Base-by-base conservation (phyloP, 108 stramenopile species). In the Fistulifera solaris region DNA sequence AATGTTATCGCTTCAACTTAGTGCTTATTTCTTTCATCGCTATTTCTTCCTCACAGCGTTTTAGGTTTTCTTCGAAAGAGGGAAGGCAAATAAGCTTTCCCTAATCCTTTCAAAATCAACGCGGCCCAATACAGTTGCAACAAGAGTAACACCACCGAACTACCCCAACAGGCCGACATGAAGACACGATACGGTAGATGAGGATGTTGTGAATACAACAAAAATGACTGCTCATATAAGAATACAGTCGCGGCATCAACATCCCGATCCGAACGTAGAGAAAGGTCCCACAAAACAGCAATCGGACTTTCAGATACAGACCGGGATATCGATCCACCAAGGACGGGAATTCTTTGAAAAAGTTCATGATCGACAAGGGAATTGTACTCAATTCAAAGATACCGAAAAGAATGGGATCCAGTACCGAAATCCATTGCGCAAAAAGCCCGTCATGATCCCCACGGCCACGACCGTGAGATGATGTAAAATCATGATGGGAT, bases 391-490 rank as follows among this genome's bases (percentile, higher is more conserved):
- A 13, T 22, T 54, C 54, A 18, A 39, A 17, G 38, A 54, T n/a
- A 51, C 50, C 50, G 23, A 51, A 51, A 51, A 45, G 21, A 21
- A 45, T 2, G 50, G 25, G 6, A 58, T 51, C 24, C 58, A 71
- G 56, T 72, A 80, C 8, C 81, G 70, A 56, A 81, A 83, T 1
- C 83, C 83, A 38, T 59, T 63, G 27, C 63, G 63, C 12, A 67
- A 44, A 44, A 75, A 80, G 2, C 66, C 63, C 0, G 69, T 56
- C 25, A 71, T 48, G 23, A 55, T 40, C 0, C 65, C 58, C 1
- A 77, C 68, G 25, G 72, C 60, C 28, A 85, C 61, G 49, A 83
- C 81, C 0, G 81, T 64, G 5, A 76, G 23, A 47, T 89, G 87
- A 73, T 89, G 87, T 2, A 71, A 17, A 12, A 89, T 65, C 83